Conservation (phyloP, 306 rosid genomes). For the Abrus precatorius region DNA sequence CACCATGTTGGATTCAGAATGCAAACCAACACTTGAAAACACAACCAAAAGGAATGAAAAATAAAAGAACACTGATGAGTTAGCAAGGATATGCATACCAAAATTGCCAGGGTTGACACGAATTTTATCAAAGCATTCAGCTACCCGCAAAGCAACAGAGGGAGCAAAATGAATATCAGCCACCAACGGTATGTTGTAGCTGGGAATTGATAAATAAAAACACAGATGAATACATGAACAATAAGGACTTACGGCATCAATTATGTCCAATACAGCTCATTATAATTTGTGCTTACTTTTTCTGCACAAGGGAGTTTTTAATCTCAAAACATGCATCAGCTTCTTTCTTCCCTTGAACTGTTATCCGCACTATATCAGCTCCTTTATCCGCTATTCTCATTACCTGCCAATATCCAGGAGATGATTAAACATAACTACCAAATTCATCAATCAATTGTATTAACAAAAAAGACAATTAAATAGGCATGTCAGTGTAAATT, state of each 20-base stretch:
- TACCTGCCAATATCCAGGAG: slow-evolving; percentile 64
- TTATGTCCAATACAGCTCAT: slow-evolving; percentile 22
- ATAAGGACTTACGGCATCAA: slow-evolving; percentile 16
- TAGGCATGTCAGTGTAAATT: neutral
- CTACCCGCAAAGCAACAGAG: slow-evolving; percentile 81
- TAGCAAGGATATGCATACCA: slow-evolving; percentile 59
- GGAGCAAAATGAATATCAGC: slow-evolving; percentile 98
- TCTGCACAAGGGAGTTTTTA: slow-evolving; percentile 92
- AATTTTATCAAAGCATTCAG: slow-evolving; percentile 93
- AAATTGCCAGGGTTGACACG: slow-evolving; percentile 97
- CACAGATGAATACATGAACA: slow-evolving; percentile 33
- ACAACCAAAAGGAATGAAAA: neutral
- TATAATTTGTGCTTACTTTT: slow-evolving; percentile 68
- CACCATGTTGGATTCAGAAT: slow-evolving; percentile 48
- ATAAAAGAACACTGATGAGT: slow-evolving; percentile 6
- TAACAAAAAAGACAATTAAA: neutral
- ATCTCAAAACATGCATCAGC: slow-evolving; percentile 98
- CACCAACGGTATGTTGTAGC: slow-evolving; percentile 86
- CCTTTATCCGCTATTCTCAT: slow-evolving; percentile 96
- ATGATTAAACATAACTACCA: slow-evolving; percentile 34
- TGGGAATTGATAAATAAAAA: slow-evolving; percentile 54
- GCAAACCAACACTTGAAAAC: neutral
- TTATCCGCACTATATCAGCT: slow-evolving; percentile 92
- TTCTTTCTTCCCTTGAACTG: slow-evolving; percentile 98
- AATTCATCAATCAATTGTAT: neutral